A percentile compares a stretch with the other conserved stretches of the same genome.
Conservation (phyloP, 2,329 filamentous ascomycete genomes). For the Fusarium illudens region DNA sequence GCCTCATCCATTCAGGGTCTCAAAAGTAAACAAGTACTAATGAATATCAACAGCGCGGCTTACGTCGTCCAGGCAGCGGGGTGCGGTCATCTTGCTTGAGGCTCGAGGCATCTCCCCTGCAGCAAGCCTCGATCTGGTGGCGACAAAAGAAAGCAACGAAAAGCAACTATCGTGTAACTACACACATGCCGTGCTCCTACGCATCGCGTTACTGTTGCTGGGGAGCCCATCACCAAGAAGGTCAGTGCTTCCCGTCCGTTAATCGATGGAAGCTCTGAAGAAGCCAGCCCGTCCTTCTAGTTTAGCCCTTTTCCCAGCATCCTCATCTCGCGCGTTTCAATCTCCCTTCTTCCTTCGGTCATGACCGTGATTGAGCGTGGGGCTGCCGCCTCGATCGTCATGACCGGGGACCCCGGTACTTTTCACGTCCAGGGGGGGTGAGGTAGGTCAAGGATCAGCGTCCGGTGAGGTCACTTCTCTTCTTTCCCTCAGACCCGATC, state of each 20-base stretch:
- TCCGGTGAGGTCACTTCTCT: slow-evolving; percentile 36
- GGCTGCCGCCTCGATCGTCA: slow-evolving; percentile 8
- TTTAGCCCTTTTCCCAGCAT: neutral
- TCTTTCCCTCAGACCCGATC: neutral
- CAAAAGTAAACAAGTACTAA: slow-evolving; percentile 12
- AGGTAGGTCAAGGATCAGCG: slow-evolving; percentile 14
- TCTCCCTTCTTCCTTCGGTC: slow-evolving; percentile 23
- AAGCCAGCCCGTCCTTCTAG: slow-evolving; percentile 26
- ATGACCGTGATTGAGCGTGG: slow-evolving; percentile 34
- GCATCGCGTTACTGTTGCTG: neutral
- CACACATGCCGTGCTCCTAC: no score
- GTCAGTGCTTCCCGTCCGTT: slow-evolving; percentile 13
- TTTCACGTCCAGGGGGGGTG: neutral
- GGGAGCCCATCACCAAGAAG: neutral
- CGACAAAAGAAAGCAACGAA: neutral
- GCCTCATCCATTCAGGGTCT: neutral
- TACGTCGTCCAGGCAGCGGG: slow-evolving; percentile 13
- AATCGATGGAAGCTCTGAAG: slow-evolving; percentile 20
- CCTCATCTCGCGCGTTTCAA: slow-evolving; percentile 11
- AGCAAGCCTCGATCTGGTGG: neutral
- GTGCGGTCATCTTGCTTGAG: slow-evolving; percentile 1
- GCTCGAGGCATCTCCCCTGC: slow-evolving; percentile 23
- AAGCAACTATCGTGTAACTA: neutral
- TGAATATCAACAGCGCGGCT: neutral
- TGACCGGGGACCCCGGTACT: slow-evolving; percentile 29